These are phyloP conservation scores for Lunasporangiospora selenospora DNA, from an alignment of 192 early-diverging fungal genomes.

Conservation along the genomic window DNA sequence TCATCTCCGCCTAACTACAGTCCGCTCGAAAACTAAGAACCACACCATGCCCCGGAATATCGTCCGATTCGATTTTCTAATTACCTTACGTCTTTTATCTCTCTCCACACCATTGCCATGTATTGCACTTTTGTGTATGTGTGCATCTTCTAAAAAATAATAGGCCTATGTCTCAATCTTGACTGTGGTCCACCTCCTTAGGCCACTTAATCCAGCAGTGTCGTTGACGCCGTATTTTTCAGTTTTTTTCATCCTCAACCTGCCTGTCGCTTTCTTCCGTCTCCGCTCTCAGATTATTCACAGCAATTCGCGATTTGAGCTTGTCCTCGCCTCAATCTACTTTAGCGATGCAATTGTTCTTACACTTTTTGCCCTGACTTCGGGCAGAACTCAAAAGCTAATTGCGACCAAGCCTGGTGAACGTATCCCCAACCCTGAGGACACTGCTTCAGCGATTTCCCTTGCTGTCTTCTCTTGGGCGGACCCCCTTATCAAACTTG, in stretches of 20 bases:
- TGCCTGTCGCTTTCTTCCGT: conserved; percentile 38
- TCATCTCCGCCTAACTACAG: too few relatives aligned
- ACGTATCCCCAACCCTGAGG: conserved; percentile 34
- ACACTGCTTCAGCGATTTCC: conserved; percentile 13
- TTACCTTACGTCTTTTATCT: too few relatives aligned
- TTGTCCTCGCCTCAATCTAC: conserved; percentile 34
- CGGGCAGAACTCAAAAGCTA: conserved; percentile 15
- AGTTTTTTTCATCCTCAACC: conserved; percentile 36
- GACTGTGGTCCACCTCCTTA: conserved; percentile 26
- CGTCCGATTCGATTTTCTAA: too few relatives aligned
- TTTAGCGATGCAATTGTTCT: conserved; percentile 34
- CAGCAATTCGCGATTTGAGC: conserved; percentile 21
- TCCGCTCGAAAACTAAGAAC: too few relatives aligned
- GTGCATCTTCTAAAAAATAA: too few relatives aligned
- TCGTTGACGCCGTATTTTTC: conserved; percentile 44
- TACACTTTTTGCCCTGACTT: conserved; percentile 26
- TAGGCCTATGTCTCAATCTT: conserved; percentile 34
- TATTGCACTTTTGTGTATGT: too few relatives aligned
- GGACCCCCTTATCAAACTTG: conserved; percentile 29
- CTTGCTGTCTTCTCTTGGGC: conserved; percentile 43
- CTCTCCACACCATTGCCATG: too few relatives aligned
- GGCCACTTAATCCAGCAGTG: conserved; percentile 44
- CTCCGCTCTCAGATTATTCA: conserved; percentile 37
- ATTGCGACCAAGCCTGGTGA: conserved; percentile 35
- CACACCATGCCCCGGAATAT: too few relatives aligned